Conservation (phyloP, 495 filamentous ascomycete genomes). For the Penicillium steckii region DNA sequence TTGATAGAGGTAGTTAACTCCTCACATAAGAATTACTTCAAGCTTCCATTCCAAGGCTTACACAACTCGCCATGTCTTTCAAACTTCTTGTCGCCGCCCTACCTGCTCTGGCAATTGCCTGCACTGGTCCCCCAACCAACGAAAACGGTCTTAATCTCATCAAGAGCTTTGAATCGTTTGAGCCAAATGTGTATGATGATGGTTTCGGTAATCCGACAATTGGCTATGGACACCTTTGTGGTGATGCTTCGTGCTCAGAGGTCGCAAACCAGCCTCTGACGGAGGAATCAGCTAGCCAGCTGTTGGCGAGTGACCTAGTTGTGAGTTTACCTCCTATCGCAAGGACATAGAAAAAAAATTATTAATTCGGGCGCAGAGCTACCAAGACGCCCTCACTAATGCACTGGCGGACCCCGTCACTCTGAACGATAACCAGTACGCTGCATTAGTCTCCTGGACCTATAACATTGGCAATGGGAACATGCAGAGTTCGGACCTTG, state of each 20-base stretch:
- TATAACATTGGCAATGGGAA: slow-evolving; percentile 20
- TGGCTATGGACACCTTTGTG: slow-evolving; percentile 53
- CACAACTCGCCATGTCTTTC: slow-evolving; percentile 7
- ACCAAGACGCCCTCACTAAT: slow-evolving; percentile 19
- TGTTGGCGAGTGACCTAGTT: slow-evolving; percentile 41
- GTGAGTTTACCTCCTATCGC: slow-evolving; percentile 14
- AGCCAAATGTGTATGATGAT: slow-evolving; percentile 33
- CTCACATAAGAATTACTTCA: no score
- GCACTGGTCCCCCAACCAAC: slow-evolving; percentile 35
- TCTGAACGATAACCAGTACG: slow-evolving; percentile 28
- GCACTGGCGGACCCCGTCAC: slow-evolving; percentile 20
- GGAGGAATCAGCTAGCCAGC: slow-evolving; percentile 33
- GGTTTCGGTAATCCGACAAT: slow-evolving; percentile 47
- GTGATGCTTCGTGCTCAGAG: slow-evolving; percentile 38
- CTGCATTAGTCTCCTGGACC: slow-evolving; percentile 22
- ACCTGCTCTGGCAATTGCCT: slow-evolving; percentile 17
- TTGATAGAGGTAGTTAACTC: no score
- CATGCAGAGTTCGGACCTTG: slow-evolving; percentile 32
- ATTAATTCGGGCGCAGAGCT: slow-evolving; percentile 10
- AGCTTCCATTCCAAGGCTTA: background rate
- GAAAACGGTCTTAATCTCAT: slow-evolving; percentile 35
- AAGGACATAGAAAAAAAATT: no score
- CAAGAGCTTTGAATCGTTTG: slow-evolving; percentile 40
- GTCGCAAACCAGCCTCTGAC: slow-evolving; percentile 46
- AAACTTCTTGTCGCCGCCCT: slow-evolving; percentile 11